Conservation (phyloP, 2,329 filamentous ascomycete species). For the Colletotrichum viniferum region DNA sequence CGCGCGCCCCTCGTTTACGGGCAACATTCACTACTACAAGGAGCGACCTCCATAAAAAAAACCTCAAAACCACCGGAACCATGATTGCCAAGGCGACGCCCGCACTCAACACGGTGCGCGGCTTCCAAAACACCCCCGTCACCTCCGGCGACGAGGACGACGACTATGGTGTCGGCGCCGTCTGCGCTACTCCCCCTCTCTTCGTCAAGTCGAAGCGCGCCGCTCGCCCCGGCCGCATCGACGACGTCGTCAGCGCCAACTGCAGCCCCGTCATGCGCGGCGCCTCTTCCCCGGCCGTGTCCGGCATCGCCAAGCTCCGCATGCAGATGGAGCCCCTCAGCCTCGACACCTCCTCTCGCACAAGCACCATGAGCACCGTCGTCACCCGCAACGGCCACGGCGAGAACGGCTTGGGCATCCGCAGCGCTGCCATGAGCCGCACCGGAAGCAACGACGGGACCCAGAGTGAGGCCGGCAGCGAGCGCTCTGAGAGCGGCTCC, state of each 20-base stretch:
- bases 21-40: conserved; percentile 29
- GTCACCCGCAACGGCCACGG: conserved; percentile 54
- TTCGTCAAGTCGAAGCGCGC: conserved; percentile 31
- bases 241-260: conserved; percentile 66
- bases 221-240: conserved; percentile 44
- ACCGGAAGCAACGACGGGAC: conserved; percentile 61
- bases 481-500: conserved; percentile 68
- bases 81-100: conserved; percentile 54
- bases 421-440: conserved; percentile 60
- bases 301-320: conserved; percentile 83
- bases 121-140: conserved; percentile 58
- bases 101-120: conserved; percentile 60
- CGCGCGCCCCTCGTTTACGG: conserved; percentile 27
- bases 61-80: conserved; percentile 13
- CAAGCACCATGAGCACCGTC: conserved; percentile 58
- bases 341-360: conserved; percentile 61
- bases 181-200: conserved; percentile 20
- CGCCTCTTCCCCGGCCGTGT: conserved; percentile 58
- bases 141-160: conserved; percentile 64
- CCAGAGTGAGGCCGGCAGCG: conserved; percentile 56
- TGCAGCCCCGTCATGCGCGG: conserved; percentile 65
- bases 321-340: conserved; percentile 80
- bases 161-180: conserved; percentile 42
- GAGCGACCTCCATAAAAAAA: conserved; percentile 4
- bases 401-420: conserved; percentile 43